These are phyloP conservation scores for Lodderomyces beijingensis DNA, from an alignment of 1,139 yeast species.

Conservation along the genomic window DNA sequence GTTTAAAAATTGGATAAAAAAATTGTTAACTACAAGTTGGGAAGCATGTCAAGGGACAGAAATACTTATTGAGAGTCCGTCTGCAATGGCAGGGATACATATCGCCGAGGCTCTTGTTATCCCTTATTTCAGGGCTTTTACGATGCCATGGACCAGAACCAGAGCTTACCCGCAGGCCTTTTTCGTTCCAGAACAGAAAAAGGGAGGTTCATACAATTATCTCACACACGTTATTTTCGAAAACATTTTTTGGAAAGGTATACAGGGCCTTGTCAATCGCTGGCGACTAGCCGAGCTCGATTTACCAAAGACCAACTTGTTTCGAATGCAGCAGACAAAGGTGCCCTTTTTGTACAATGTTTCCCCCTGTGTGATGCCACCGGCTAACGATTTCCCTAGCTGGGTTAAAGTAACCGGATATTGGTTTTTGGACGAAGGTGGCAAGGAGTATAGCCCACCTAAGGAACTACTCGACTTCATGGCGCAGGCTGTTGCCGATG, in stretches of 20 bases:
- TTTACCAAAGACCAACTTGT: slow-evolving; percentile 66
- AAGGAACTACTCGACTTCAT: slow-evolving; percentile 57
- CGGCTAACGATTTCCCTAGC: slow-evolving; percentile 88
- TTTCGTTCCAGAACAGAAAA: slow-evolving; percentile 87
- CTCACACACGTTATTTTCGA: slow-evolving; percentile 91
- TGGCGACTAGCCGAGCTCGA: slow-evolving; percentile 74
- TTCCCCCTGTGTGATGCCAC: slow-evolving; percentile 84
- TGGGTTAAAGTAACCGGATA: slow-evolving; percentile 95
- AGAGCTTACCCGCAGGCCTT: slow-evolving; percentile 96
- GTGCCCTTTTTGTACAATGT: slow-evolving; percentile 88
- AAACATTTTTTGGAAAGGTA: slow-evolving; percentile 90
- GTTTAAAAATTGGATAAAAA: slow-evolving; percentile 77
- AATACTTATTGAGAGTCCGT: slow-evolving; percentile 85
- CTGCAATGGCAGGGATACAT: slow-evolving; percentile 94
- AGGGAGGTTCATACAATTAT: slow-evolving; percentile 90
- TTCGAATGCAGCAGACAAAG: slow-evolving; percentile 65
- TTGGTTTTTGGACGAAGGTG: slow-evolving; percentile 85
- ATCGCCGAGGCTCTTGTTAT: slow-evolving; percentile 88
- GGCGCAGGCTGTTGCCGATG: slow-evolving; percentile 52
- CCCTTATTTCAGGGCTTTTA: slow-evolving; percentile 91
- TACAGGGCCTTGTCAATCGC: slow-evolving; percentile 78
- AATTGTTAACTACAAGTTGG: slow-evolving; percentile 71
- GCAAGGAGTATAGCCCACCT: slow-evolving; percentile 61
- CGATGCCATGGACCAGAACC: slow-evolving; percentile 98
- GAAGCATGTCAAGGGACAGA: slow-evolving; percentile 81